These are phyloP conservation scores for Hymenoscyphus occultus DNA, from an alignment of 2,329 filamentous ascomycete genomes.

Conservation along the genomic window DNA sequence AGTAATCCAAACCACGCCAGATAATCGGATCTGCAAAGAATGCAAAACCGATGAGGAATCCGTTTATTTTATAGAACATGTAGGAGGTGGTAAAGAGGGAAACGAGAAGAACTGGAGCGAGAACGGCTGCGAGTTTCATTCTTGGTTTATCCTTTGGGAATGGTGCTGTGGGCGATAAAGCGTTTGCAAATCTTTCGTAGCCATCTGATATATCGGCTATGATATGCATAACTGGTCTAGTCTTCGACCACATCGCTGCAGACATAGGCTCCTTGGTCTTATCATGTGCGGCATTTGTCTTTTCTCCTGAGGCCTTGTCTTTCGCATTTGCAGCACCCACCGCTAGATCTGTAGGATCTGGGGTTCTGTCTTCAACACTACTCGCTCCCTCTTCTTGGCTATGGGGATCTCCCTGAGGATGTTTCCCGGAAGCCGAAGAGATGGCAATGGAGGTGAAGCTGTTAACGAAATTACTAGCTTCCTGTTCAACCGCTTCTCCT, in stretches of 20 bases:
- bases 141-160: slow-evolving; percentile 55
- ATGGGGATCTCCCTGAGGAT: slow-evolving; percentile 20
- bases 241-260: slow-evolving; percentile 23
- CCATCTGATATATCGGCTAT: slow-evolving; percentile 49
- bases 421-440: slow-evolving; percentile 22
- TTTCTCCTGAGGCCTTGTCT: slow-evolving; percentile 12
- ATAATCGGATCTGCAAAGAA: slow-evolving; percentile 82
- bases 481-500: slow-evolving; percentile 26
- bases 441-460: slow-evolving; percentile 17
- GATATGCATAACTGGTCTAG: slow-evolving; percentile 36
- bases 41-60: slow-evolving; percentile 66
- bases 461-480: slow-evolving; percentile 25
- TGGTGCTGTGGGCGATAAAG: slow-evolving; percentile 41
- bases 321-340: slow-evolving; percentile 20
- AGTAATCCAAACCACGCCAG: slow-evolving; percentile 52
- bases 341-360: slow-evolving; percentile 20
- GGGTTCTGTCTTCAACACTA: slow-evolving; percentile 19
- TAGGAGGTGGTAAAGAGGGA: slow-evolving; percentile 57
- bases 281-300: slow-evolving; percentile 18
- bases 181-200: slow-evolving; percentile 50
- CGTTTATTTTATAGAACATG: slow-evolving; percentile 60
- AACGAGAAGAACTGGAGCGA: slow-evolving; percentile 50
- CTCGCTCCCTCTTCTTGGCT: slow-evolving; percentile 17
- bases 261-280: slow-evolving; percentile 26
- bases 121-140: slow-evolving; percentile 50